Evolutionary conservation across 768 basidiomycete genomes (phyloP).

Genomic region (Inosperma sp.): DNA sequence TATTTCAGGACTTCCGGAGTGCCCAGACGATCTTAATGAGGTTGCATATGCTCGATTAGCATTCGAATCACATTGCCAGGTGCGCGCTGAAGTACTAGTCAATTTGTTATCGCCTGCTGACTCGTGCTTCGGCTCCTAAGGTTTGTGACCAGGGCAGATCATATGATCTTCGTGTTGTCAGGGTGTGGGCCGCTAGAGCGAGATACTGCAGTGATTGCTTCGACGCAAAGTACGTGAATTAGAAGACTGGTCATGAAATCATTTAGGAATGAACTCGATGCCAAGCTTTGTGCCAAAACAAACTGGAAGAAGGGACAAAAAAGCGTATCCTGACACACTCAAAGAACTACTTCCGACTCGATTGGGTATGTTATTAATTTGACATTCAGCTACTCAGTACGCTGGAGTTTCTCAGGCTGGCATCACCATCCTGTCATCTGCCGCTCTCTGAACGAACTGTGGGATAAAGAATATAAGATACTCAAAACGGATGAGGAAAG

Average conservation of each 20-base stretch:
- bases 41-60: slow-evolving; percentile 12
- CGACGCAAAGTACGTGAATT: slow-evolving; percentile 1
- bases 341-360: slow-evolving; percentile 1
- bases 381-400: background rate
- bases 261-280: background rate
- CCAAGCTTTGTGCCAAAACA: slow-evolving; percentile 2
- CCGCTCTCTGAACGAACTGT: slow-evolving; percentile 7
- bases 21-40: slow-evolving; percentile 15
- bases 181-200: slow-evolving; percentile 11
- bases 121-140: background rate
- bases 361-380: slow-evolving; percentile 5
- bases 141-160: slow-evolving; percentile 9
- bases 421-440: background rate
- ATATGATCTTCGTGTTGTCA: background rate
- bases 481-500: background rate
- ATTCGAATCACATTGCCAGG: slow-evolving; percentile 16
- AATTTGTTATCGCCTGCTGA: background rate
- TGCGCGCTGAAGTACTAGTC: background rate
- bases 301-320: background rate
- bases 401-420: background rate
- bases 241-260: no score
- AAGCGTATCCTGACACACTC: slow-evolving; percentile 6
- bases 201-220: slow-evolving; percentile 10
- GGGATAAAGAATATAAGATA: slow-evolving; percentile 8
- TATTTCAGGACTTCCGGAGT: slow-evolving; percentile 12